These are phyloP conservation scores for Eucalyptus pumila DNA, from an alignment of 345 rosid species.

Conservation along the genomic window DNA sequence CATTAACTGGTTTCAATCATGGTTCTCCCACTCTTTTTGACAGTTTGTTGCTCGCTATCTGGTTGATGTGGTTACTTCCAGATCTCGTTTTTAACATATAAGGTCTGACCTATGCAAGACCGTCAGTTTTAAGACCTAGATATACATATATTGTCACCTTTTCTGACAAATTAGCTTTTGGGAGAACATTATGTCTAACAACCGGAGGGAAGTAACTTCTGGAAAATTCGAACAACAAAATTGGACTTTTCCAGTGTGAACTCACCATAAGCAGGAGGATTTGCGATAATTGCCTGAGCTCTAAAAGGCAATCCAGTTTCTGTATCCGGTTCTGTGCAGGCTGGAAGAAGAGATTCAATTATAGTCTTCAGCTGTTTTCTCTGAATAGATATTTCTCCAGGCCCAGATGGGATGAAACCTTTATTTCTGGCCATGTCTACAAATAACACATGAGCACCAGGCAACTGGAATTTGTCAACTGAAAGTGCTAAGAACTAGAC, in stretches of 20 bases:
- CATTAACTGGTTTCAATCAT: neutral
- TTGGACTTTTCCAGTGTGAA: neutral
- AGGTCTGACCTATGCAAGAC: neutral
- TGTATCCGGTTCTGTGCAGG: constrained; percentile 79
- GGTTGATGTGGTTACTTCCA: neutral
- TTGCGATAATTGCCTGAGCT: constrained; percentile 98
- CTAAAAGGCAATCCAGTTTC: constrained; percentile 63
- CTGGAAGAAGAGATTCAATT: constrained; percentile 92
- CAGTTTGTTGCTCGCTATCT: neutral
- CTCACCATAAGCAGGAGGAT: constrained; percentile 96
- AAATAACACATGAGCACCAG: neutral
- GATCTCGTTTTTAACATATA: neutral
- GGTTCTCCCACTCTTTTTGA: neutral
- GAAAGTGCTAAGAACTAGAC: neutral
- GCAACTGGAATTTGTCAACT: neutral
- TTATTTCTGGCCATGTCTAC: constrained; percentile 97
- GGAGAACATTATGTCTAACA: neutral
- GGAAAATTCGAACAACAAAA: neutral
- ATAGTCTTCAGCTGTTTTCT: constrained; percentile 90
- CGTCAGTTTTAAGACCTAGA: neutral
- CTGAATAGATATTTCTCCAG: constrained; percentile 81
- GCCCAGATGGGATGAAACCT: constrained; percentile 92
- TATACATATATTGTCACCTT: neutral
- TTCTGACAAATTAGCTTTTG: neutral
- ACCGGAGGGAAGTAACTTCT: neutral